Evolutionary conservation across 2,329 filamentous ascomycete species (phyloP).

Genomic region (Scolecobasidium constrictum): DNA sequence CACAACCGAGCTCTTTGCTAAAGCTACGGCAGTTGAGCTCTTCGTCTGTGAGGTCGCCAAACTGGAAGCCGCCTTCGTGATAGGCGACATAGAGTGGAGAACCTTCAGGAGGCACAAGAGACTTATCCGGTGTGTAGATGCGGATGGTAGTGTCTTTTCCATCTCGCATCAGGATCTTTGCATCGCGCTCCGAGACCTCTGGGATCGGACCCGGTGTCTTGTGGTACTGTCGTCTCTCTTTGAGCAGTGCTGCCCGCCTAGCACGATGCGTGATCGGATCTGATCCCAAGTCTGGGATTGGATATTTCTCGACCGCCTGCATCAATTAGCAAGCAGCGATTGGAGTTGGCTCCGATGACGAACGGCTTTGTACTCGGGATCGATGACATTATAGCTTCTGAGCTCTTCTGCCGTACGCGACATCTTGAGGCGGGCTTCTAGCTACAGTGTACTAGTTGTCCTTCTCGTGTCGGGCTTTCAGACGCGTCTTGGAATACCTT

Average conservation of each 20-base stretch:
- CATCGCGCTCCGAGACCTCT: constrained; percentile 19
- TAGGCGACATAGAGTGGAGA: constrained; percentile 21
- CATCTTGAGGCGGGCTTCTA: no score
- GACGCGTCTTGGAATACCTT: no score
- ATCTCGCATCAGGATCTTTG: constrained; percentile 15
- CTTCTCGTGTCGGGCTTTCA: no score
- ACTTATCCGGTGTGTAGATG: constrained; percentile 5
- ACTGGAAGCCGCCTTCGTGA: constrained; percentile 34
- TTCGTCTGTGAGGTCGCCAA: constrained; percentile 33
- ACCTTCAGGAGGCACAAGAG: constrained; percentile 14
- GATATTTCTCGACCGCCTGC: constrained; percentile 5
- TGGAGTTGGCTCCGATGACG: not conserved
- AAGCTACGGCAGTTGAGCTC: constrained; percentile 31
- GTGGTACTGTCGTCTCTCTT: constrained; percentile 20
- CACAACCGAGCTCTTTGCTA: constrained; percentile 23
- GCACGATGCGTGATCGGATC: constrained; percentile 16
- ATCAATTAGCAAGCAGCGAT: not conserved
- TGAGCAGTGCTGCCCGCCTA: constrained; percentile 18
- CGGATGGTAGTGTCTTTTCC: constrained; percentile 4
- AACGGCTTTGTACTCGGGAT: not conserved
- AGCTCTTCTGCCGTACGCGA: constrained; percentile 2
- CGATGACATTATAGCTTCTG: not conserved
- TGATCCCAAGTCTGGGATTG: constrained; percentile 8
- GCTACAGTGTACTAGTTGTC: no score
- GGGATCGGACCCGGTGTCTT: constrained; percentile 21